Percentiles rank a stretch among this genome's conserved stretches.
Evolutionary conservation across 2,329 filamentous ascomycete genomes (phyloP).

Genomic region (Anthostomella pinea): DNA sequence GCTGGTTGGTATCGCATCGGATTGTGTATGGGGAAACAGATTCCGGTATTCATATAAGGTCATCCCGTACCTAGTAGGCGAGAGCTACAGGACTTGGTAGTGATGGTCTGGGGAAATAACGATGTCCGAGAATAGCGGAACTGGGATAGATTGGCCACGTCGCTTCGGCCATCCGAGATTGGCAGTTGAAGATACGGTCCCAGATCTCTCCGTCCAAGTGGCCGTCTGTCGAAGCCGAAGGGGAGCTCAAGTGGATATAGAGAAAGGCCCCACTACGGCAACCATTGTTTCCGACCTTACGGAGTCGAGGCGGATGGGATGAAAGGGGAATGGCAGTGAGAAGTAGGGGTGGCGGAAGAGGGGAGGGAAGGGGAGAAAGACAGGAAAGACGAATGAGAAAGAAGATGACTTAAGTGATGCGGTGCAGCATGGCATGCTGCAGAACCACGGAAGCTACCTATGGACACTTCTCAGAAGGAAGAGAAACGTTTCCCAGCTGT

Average conservation of each 20-base stretch:
- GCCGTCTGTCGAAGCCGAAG: conserved; percentile 4
- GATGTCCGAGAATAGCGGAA: no score
- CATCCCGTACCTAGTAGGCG: conserved; percentile 1
- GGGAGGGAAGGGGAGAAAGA: conserved; percentile 7
- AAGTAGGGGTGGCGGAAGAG: conserved; percentile 7
- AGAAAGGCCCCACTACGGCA: conserved; percentile 14
- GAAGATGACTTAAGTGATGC: no score
- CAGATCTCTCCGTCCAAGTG: conserved; percentile 5
- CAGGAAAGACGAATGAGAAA: conserved; percentile 1
- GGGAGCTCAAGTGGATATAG: conserved; percentile 2
- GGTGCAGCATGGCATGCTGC: no score
- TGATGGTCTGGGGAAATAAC: no score
- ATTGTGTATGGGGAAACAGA: conserved; percentile 1
- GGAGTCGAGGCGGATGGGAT: no score
- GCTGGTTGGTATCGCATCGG: conserved; percentile 3
- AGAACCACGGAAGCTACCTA: no score
- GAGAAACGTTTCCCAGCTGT: no score
- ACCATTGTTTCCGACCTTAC: conserved; percentile 15
- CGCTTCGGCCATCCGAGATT: no score
- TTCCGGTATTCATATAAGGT: not conserved
- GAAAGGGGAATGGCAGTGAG: conserved; percentile 5
- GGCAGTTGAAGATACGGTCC: conserved; percentile 2
- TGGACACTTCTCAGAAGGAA: no score
- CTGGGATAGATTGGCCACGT: not conserved
- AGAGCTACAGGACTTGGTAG: not conserved